These are phyloP conservation scores for Triadica sebifera DNA, from an alignment of 345 rosid genomes.

Conservation along the genomic window DNA sequence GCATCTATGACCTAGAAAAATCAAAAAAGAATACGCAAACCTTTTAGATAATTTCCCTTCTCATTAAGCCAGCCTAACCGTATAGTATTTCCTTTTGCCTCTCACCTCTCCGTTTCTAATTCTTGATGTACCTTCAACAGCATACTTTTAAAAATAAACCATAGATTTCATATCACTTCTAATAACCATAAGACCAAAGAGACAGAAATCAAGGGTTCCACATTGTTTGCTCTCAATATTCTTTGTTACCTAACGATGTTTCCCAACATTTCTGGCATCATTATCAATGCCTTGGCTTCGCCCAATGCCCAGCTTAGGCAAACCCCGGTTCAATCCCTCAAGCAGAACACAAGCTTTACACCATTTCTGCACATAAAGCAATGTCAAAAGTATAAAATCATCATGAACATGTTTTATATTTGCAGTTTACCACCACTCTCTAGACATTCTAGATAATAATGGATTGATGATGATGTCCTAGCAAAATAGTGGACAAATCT, in stretches of 20 bases:
- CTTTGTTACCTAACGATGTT: slow-evolving; percentile 27
- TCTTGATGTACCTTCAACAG: not conserved
- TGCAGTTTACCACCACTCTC: too few species aligned
- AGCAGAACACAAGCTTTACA: slow-evolving; percentile 93
- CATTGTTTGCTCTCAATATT: slow-evolving; percentile 73
- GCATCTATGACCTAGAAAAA: too few species aligned
- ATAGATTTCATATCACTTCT: not conserved
- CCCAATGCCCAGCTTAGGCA: slow-evolving; percentile 87
- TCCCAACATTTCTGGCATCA: slow-evolving; percentile 38
- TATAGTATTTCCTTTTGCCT: not conserved
- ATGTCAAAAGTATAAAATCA: not conserved
- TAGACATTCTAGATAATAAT: not conserved
- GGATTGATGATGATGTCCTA: not conserved
- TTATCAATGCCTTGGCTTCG: slow-evolving; percentile 45
- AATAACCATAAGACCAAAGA: not conserved
- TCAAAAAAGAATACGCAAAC: too few species aligned
- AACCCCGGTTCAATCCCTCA: slow-evolving; percentile 82
- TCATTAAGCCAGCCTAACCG: not conserved
- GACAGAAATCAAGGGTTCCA: slow-evolving; percentile 71
- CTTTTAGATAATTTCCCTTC: not conserved
- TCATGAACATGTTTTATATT: not conserved
- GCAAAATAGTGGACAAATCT: not conserved
- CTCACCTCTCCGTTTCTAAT: not conserved
- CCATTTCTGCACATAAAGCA: slow-evolving; percentile 59
- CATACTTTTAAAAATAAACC: not conserved